These are phyloP conservation scores for Euphorbia lathyris DNA, from an alignment of 345 rosid genomes.

Conservation along the genomic window DNA sequence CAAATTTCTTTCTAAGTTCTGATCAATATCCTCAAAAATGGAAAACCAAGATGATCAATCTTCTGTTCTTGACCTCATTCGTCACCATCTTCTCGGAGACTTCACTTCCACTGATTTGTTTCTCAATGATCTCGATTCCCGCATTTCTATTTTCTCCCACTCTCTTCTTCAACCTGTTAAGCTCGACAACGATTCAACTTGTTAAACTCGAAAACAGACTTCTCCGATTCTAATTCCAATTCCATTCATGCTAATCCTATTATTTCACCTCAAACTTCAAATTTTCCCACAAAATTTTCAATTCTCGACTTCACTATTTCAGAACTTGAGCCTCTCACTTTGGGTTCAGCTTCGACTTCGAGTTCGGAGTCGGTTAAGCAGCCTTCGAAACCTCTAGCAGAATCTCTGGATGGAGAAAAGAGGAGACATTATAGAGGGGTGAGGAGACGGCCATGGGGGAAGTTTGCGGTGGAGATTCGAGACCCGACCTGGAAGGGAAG, in stretches of 20 bases:
- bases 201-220: too few relatives aligned
- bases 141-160: slow-evolving; percentile 20
- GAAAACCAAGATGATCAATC: too few relatives aligned
- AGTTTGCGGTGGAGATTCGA: too few relatives aligned
- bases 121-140: slow-evolving; percentile 28
- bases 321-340: slow-evolving; percentile 24
- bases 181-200: slow-evolving; percentile 11
- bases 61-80: too few relatives aligned
- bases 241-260: slow-evolving; percentile 32
- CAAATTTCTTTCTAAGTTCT: too few relatives aligned
- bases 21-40: too few relatives aligned
- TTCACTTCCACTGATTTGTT: too few relatives aligned
- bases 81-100: too few relatives aligned
- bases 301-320: not conserved
- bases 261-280: not conserved
- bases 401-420: slow-evolving; percentile 15
- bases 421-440: slow-evolving; percentile 77
- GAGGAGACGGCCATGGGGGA: slow-evolving; percentile 90
- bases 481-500: too few relatives aligned
- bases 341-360: slow-evolving; percentile 11
- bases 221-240: slow-evolving; percentile 29
- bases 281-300: too few relatives aligned
- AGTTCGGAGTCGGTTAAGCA: not conserved
- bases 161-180: slow-evolving; percentile 35
- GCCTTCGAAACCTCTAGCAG: not conserved